Conservation (phyloP, 495 filamentous ascomycete species). For the Clavariopsis aquatica region DNA sequence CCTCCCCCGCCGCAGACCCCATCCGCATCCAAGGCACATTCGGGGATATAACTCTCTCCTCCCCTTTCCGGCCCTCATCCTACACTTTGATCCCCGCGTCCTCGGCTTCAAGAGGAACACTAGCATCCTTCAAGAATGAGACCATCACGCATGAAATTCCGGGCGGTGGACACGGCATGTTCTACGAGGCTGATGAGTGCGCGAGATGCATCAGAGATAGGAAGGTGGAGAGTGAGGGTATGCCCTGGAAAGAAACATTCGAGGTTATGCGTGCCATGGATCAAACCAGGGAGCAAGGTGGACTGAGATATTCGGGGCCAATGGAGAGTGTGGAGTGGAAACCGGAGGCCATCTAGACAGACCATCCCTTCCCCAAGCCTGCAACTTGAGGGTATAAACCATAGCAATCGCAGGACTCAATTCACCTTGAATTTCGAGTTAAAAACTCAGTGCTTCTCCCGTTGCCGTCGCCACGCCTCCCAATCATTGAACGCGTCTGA, state of each 20-base stretch:
- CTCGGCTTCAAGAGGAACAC: slow-evolving; percentile 51
- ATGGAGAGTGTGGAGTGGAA: slow-evolving; percentile 72
- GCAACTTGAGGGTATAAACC: too few species aligned
- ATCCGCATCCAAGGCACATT: slow-evolving; percentile 82
- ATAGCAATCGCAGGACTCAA: too few species aligned
- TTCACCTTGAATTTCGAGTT: too few species aligned
- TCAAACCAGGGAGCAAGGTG: slow-evolving; percentile 75
- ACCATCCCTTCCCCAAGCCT: too few species aligned
- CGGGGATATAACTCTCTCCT: slow-evolving; percentile 83
- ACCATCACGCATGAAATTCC: slow-evolving; percentile 50
- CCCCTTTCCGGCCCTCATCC: slow-evolving; percentile 67
- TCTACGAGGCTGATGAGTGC: slow-evolving; percentile 92
- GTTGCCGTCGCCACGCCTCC: too few species aligned
- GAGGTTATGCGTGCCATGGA: slow-evolving; percentile 90
- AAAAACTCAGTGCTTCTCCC: too few species aligned
- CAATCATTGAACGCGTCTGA: too few species aligned
- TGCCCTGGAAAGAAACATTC: slow-evolving; percentile 89
- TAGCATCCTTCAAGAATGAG: slow-evolving; percentile 44
- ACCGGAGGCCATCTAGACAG: too few species aligned
- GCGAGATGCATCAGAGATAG: slow-evolving; percentile 82
- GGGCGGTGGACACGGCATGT: slow-evolving; percentile 73
- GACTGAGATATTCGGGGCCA: slow-evolving; percentile 73
- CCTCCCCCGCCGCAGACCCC: slow-evolving; percentile 54
- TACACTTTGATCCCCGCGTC: slow-evolving; percentile 51
- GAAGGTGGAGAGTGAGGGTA: slow-evolving; percentile 69